A percentile compares a stretch with the other conserved stretches of the same genome.
These are phyloP conservation scores for Hymenoscyphus fraxineus DNA, from an alignment of 2,329 filamentous ascomycete species.

Conservation along the genomic window DNA sequence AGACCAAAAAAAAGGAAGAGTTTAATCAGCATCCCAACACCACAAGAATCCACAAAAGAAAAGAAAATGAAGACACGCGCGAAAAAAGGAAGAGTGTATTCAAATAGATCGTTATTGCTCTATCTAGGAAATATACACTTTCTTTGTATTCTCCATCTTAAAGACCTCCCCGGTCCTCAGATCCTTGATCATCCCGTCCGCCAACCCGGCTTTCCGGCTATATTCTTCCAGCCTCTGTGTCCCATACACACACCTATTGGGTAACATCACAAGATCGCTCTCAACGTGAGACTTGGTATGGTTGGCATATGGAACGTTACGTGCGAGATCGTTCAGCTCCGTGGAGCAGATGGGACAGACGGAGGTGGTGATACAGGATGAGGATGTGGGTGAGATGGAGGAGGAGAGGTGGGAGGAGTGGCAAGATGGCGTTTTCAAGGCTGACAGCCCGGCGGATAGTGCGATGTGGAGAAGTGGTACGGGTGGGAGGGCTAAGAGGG, in stretches of 20 bases:
- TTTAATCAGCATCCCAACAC: too few relatives aligned
- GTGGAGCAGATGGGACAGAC: slow-evolving; percentile 95
- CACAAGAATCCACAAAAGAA: too few relatives aligned
- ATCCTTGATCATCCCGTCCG: slow-evolving; percentile 67
- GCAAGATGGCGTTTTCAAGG: slow-evolving; percentile 92
- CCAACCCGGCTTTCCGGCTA: slow-evolving; percentile 73
- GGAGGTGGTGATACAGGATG: slow-evolving; percentile 46
- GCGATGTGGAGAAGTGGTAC: slow-evolving; percentile 86
- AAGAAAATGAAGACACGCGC: background rate
- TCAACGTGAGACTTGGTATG: slow-evolving; percentile 94
- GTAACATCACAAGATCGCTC: slow-evolving; percentile 78
- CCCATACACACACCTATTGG: slow-evolving; percentile 84
- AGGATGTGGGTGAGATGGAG: slow-evolving; percentile 33
- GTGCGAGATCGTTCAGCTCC: slow-evolving; percentile 87
- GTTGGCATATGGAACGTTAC: slow-evolving; percentile 87
- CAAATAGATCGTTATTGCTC: slow-evolving; percentile 36
- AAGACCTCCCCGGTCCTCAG: slow-evolving; percentile 70
- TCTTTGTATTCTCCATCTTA: slow-evolving; percentile 61
- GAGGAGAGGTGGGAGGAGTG: slow-evolving; percentile 52
- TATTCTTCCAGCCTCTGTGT: slow-evolving; percentile 68
- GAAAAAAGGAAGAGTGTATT: background rate
- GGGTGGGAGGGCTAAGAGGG: slow-evolving; percentile 75
- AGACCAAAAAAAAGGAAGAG: too few relatives aligned
- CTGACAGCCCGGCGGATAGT: slow-evolving; percentile 84
- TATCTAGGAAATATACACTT: slow-evolving; percentile 82